Percentiles rank a stretch among this genome's conserved stretches.
phyloP scores from a whole-genome alignment of 2,329 filamentous ascomycete species.

The Clonostachys chloroleuca region DNA sequence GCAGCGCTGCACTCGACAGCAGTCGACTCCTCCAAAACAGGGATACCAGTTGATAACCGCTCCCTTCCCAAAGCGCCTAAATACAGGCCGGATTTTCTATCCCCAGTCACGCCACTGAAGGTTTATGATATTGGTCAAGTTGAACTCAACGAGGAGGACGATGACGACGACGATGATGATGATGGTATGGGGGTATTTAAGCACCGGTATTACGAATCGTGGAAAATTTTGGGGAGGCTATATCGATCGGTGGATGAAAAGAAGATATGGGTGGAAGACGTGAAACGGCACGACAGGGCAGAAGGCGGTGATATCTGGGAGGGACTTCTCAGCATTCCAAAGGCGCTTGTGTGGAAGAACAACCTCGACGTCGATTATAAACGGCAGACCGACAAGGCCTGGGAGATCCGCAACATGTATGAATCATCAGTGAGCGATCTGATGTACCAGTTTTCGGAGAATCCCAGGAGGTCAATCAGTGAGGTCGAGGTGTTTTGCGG shows the following conservation, averaged over 20 bases:
- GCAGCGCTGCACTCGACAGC: slow-evolving; percentile 65
- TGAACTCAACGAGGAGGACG: slow-evolving; percentile 17
- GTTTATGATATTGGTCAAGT: slow-evolving; percentile 40
- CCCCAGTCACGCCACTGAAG: slow-evolving; percentile 36
- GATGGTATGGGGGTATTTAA: slow-evolving; percentile 37
- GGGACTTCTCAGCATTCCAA: slow-evolving; percentile 19
- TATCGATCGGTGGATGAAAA: slow-evolving; percentile 72
- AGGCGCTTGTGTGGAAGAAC: slow-evolving; percentile 10
- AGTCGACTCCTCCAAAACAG: slow-evolving; percentile 75
- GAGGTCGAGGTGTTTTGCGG: slow-evolving; percentile 54
- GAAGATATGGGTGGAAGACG: slow-evolving; percentile 54
- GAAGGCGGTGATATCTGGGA: slow-evolving; percentile 32
- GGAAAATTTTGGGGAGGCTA: slow-evolving; percentile 64
- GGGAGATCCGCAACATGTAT: slow-evolving; percentile 41
- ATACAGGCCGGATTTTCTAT: slow-evolving; percentile 49
- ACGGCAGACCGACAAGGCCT: slow-evolving; percentile 27
- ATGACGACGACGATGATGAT: slow-evolving; percentile 25
- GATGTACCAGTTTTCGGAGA: slow-evolving; percentile 40
- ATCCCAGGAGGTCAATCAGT: slow-evolving; percentile 33
- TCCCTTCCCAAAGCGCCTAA: slow-evolving; percentile 31
- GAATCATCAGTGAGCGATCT: slow-evolving; percentile 32
- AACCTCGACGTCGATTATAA: slow-evolving; percentile 21
- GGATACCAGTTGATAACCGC: slow-evolving; percentile 48
- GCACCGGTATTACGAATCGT: slow-evolving; percentile 59
- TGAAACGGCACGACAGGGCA: slow-evolving; percentile 21